These are phyloP conservation scores for Cryptosporidium muris DNA, from an alignment of 169 alveolate species.

Conservation along the genomic window DNA sequence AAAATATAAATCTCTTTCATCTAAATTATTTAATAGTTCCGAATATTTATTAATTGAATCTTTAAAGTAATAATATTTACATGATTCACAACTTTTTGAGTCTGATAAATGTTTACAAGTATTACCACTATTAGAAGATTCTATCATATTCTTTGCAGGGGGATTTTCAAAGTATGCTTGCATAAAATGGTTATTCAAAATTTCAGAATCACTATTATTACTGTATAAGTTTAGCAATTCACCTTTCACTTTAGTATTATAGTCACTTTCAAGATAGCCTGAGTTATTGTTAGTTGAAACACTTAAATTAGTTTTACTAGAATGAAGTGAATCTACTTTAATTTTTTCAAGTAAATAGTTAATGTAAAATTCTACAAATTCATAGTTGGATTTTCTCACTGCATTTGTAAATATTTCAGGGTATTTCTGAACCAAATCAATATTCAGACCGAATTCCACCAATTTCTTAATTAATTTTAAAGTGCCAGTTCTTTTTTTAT, in stretches of 20 bases:
- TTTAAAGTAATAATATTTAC: no score
- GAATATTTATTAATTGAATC: background rate
- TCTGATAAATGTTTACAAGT: no score
- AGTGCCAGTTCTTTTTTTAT: conserved; percentile 38
- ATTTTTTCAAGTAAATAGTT: background rate
- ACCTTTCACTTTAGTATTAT: no score
- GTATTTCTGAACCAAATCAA: conserved; percentile 14
- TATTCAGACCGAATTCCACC: conserved; percentile 33
- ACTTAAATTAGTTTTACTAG: background rate
- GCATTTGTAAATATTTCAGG: conserved; percentile 57
- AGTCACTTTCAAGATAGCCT: no score
- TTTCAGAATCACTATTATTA: background rate
- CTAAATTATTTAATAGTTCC: background rate
- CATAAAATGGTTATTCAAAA: background rate
- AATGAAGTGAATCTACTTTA: background rate
- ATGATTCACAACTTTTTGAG: no score
- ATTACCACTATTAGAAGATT: background rate
- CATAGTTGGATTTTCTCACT: conserved; percentile 32
- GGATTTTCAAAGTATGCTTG: no score
- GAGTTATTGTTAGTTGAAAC: no score
- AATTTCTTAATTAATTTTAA: conserved; percentile 24
- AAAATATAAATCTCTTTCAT: background rate
- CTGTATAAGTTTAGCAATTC: background rate
- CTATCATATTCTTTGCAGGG: no score
- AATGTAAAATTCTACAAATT: conserved; percentile 11